A percentile compares a stretch with the other conserved stretches of the same genome.
phyloP scores from a whole-genome alignment of 1,284 basidiomycete species.

The Marasmius oreades region DNA sequence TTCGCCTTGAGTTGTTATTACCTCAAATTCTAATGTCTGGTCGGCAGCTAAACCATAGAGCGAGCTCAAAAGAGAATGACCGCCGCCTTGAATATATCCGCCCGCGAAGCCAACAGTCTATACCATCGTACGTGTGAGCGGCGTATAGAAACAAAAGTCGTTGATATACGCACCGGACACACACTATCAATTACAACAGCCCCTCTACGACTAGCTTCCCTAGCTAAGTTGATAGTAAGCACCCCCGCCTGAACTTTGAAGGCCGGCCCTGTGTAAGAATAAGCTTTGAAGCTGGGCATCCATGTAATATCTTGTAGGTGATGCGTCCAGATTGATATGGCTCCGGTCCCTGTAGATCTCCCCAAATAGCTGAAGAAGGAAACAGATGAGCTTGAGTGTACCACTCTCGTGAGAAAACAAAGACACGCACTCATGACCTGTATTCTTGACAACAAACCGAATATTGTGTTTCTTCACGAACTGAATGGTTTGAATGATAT shows the following conservation, averaged over 20 bases:
- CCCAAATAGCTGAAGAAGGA: constrained; percentile 18
- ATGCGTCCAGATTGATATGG: constrained; percentile 21
- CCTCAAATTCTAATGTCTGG: constrained; percentile 1
- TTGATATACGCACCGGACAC: constrained; percentile 19
- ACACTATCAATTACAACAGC: constrained; percentile 20
- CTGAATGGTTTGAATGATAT: constrained; percentile 18
- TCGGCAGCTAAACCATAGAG: constrained; percentile 6
- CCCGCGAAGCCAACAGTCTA: constrained; percentile 15
- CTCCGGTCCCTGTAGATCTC: constrained; percentile 18
- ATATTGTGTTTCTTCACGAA: constrained; percentile 22
- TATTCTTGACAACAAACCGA: constrained; percentile 21
- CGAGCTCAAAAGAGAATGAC: constrained; percentile 2
- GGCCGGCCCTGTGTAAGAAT: constrained; percentile 14
- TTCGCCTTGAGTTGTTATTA: not conserved
- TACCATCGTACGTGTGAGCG: no score
- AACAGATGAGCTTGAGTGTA: not conserved
- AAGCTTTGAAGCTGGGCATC: constrained; percentile 13
- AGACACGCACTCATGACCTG: constrained; percentile 22
- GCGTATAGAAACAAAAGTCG: not conserved
- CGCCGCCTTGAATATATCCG: constrained; percentile 11
- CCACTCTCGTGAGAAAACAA: not conserved
- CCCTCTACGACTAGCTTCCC: constrained; percentile 14
- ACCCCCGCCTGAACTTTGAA: constrained; percentile 16
- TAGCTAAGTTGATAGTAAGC: constrained; percentile 12
- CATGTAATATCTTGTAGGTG: constrained; percentile 15